These are phyloP conservation scores for Forsythia viridissima DNA, from an alignment of 257 asterid genomes.

Conservation along the genomic window DNA sequence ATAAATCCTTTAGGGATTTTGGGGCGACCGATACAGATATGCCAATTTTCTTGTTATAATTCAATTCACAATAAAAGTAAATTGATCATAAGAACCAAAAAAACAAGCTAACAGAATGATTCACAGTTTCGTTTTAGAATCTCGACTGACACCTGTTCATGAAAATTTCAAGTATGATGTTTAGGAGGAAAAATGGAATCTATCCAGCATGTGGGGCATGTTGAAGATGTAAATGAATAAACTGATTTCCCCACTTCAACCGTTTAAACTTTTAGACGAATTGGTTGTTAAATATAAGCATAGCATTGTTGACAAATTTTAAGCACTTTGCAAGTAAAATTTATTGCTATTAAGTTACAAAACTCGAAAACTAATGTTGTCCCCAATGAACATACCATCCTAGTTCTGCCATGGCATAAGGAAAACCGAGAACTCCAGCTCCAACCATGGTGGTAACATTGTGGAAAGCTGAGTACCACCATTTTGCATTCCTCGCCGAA, in stretches of 20 bases:
- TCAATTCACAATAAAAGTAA: no score
- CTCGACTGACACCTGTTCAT: neutral
- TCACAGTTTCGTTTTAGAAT: neutral
- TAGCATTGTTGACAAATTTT: no score
- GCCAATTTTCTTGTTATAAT: no score
- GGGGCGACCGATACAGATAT: no score
- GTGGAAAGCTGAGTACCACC: slow-evolving; percentile 36
- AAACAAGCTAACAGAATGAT: no score
- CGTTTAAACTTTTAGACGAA: neutral
- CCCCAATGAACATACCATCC: slow-evolving; percentile 26
- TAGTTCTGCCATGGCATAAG: slow-evolving; percentile 28
- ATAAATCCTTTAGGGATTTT: no score
- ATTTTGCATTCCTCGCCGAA: slow-evolving; percentile 28
- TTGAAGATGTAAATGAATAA: no score
- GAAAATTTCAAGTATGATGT: neutral
- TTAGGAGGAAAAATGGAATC: no score
- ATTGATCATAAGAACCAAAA: no score
- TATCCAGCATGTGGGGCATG: no score
- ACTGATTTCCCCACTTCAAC: neutral
- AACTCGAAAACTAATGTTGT: neutral
- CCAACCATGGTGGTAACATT: slow-evolving; percentile 36
- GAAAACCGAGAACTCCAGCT: slow-evolving; percentile 31
- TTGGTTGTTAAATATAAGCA: no score
- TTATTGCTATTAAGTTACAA: neutral
- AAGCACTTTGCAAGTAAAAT: neutral